Evolutionary conservation across 345 rosid species (phyloP), one percentile per base, ranked within the genome.

Genomic region (Syzygium oleosum): DNA sequence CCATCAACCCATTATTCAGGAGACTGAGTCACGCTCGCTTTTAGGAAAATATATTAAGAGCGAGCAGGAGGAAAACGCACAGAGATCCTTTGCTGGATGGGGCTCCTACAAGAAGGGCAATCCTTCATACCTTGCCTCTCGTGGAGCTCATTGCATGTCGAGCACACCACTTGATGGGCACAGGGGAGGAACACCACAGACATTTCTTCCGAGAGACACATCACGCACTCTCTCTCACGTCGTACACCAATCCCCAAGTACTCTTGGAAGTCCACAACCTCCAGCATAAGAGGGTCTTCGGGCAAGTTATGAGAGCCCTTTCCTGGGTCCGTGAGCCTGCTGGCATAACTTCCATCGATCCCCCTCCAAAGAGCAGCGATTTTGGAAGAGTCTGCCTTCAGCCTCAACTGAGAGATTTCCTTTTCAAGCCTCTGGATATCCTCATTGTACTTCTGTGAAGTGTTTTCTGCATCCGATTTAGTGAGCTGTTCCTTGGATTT

Each of bases 161-260:
- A 88, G 91, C 95, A 94, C 52, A 94, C 94, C 54, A 91, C 94
- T 85, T 92, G 94, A 88, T 94, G 95, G 29, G 95, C 93, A 79
- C 95, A 94, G 2, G 95, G 95, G 38, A 94, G 92, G 84, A 94
- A 94, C 25, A 94, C 93, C 51, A 94, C 91, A 0, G 94, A 90
- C 92, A 91, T 92, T 87, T 93, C 95, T 85, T 94, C 95, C 1
- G 95, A 93, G 11, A 94, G 95, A 92, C 98, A 97, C 99, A 97
- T 96, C 87, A 97, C 98, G 46, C 99, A 97, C 87, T 97, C 99
- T 31, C 96, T 92, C 88, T 97, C 99, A 6, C 97, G 95, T 87
- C 91, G 93, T 89, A 95, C 92, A 2, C 93, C 93, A n/a, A 51
- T 73, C 49, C 90, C 91, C 21, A 88, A 84, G 61, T 87, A 84